These are phyloP conservation scores for Macaranga tanarius DNA, from an alignment of 441 rosid species.

Conservation along the genomic window DNA sequence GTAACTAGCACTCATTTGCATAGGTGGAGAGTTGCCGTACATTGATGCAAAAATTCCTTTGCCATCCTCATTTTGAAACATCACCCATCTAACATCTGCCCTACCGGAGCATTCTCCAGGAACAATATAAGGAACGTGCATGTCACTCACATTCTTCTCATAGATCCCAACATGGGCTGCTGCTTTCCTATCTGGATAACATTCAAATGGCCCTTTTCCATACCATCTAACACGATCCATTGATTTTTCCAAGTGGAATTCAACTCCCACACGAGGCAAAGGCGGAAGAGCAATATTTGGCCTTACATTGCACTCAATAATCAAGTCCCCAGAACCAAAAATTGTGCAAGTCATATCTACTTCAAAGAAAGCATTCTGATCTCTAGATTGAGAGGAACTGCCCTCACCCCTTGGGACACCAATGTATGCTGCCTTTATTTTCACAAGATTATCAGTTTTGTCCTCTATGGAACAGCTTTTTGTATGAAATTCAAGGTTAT, in stretches of 20 bases:
- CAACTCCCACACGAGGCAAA: constrained; percentile 86
- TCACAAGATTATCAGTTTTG: constrained; percentile 43
- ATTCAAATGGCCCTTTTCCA: constrained; percentile 96
- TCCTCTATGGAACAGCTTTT: constrained; percentile 61
- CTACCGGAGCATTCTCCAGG: constrained; percentile 90
- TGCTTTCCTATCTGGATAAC: constrained; percentile 95
- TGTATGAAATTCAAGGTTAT: constrained; percentile 48
- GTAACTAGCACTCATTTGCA: constrained; percentile 96
- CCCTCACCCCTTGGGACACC: constrained; percentile 38
- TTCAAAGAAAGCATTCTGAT: constrained; percentile 49
- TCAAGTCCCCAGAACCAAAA: constrained; percentile 74
- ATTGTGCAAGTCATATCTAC: constrained; percentile 57
- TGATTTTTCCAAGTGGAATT: constrained; percentile 66
- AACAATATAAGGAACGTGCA: constrained; percentile 95
- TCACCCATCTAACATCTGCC: constrained; percentile 94
- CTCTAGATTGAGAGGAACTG: constrained; percentile 32
- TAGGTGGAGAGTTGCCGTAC: constrained; percentile 71
- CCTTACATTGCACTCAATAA: constrained; percentile 58
- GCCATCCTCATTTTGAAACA: constrained; percentile 69
- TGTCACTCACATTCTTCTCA: constrained; percentile 53
- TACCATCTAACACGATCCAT: constrained; percentile 77
- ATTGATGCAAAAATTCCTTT: constrained; percentile 80
- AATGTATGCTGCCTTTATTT: constrained; percentile 52
- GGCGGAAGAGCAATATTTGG: constrained; percentile 83
- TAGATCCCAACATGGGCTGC: constrained; percentile 82